Evolutionary conservation across 345 rosid species (phyloP).

Genomic region (Salix caprea): DNA sequence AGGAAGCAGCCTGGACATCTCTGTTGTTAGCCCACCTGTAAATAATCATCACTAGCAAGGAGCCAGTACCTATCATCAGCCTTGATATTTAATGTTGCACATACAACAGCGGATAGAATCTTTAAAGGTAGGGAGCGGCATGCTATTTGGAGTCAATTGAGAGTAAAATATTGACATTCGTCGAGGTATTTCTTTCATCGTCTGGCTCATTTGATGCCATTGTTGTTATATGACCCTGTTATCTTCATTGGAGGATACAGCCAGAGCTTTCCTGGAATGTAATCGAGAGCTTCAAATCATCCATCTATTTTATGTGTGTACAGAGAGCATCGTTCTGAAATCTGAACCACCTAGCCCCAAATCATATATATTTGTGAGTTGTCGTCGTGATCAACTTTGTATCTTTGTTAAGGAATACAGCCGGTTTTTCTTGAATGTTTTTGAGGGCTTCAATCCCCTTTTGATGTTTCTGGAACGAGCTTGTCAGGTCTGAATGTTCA

Average conservation of each 20-base stretch:
- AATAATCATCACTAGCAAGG: constrained; percentile 46
- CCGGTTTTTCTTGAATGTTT: background rate
- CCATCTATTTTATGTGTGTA: background rate
- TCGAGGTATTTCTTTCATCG: background rate
- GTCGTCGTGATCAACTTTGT: background rate
- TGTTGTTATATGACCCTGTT: background rate
- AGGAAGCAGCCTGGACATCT: constrained; percentile 68
- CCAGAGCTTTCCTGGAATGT: background rate
- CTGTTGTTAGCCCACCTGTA: constrained; percentile 50
- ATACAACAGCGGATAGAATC: background rate
- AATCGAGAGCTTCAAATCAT: background rate
- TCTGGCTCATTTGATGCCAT: background rate
- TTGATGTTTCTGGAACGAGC: background rate
- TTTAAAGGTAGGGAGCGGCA: background rate
- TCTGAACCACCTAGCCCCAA: background rate
- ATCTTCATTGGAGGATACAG: background rate
- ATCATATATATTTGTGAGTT: background rate
- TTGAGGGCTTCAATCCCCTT: background rate
- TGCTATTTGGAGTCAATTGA: background rate
- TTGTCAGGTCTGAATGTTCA: background rate
- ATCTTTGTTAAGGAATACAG: background rate
- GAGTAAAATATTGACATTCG: background rate
- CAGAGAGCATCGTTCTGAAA: background rate
- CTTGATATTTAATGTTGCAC: constrained; percentile 30
- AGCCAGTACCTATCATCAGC: constrained; percentile 46